phyloP scores from a whole-genome alignment of 192 early-diverging fungal genomes.

The Glomus cerebriforme region DNA sequence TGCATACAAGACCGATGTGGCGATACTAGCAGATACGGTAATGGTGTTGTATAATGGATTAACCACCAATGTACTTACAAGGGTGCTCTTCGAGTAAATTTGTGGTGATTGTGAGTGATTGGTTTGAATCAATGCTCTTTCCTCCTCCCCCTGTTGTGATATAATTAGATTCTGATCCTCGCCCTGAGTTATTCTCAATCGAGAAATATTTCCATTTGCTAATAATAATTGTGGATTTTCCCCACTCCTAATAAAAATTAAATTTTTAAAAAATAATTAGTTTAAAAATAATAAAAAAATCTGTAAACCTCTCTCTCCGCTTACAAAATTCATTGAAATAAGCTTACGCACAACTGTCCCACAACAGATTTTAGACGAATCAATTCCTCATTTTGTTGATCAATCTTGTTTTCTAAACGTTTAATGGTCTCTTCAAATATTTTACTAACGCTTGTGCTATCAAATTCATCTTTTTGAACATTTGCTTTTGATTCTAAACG shows the following conservation, averaged over 20 bases:
- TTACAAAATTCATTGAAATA: background rate
- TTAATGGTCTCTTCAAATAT: slow-evolving; percentile 6
- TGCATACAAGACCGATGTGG: background rate
- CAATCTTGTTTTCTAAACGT: slow-evolving; percentile 1
- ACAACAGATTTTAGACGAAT: background rate
- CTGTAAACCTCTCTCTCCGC: background rate
- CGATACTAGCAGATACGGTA: background rate
- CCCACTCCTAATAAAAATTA: background rate
- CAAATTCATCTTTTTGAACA: slow-evolving; percentile 1
- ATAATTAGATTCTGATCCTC: background rate
- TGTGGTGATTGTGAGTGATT: background rate
- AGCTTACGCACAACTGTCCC: slow-evolving; percentile 21
- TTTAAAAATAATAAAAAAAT: background rate
- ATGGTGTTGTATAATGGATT: slow-evolving; percentile 20
- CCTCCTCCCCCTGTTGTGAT: background rate
- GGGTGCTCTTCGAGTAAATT: background rate
- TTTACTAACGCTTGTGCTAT: background rate
- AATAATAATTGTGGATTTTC: background rate
- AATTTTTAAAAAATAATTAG: background rate
- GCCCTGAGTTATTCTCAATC: background rate
- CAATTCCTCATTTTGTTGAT: background rate
- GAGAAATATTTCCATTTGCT: background rate
- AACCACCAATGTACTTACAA: slow-evolving; percentile 24
- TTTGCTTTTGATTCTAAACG: slow-evolving; percentile 23
- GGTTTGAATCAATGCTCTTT: background rate